phyloP scores from a whole-genome alignment of 495 filamentous ascomycete genomes.

The Evansstolkia leycettana region DNA sequence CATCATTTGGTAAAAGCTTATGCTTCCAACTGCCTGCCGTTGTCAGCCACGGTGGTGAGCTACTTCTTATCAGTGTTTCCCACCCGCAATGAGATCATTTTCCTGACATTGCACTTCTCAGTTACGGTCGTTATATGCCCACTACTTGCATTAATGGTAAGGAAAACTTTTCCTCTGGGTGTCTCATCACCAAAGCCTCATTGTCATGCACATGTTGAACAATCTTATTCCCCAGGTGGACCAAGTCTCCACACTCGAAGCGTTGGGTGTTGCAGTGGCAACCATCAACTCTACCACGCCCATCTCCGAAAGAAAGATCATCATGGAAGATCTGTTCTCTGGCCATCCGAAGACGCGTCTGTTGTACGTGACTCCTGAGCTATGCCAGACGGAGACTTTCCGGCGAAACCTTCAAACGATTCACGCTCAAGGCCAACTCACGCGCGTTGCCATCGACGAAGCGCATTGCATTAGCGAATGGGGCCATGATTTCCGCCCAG shows the following conservation, averaged over 20 bases:
- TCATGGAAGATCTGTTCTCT: constrained; percentile 68
- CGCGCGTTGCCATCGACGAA: constrained; percentile 83
- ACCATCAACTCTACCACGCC: constrained; percentile 78
- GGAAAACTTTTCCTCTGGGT: constrained; percentile 3
- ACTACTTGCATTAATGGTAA: constrained; percentile 79
- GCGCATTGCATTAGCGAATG: constrained; percentile 97
- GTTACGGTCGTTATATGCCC: constrained; percentile 90
- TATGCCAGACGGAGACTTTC: constrained; percentile 68
- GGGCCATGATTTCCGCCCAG: constrained; percentile 94
- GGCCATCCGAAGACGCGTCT: constrained; percentile 77
- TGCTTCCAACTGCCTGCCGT: constrained; percentile 92
- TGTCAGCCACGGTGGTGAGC: constrained; percentile 69
- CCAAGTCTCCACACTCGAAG: constrained; percentile 71
- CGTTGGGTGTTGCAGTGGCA: constrained; percentile 63
- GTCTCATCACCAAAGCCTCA: no score
- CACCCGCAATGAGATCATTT: no score
- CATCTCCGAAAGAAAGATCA: constrained; percentile 45
- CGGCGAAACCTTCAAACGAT: constrained; percentile 60
- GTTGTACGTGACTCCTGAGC: constrained; percentile 88
- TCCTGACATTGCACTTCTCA: constrained; percentile 9
- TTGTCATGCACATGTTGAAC: constrained; percentile 1
- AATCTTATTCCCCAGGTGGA: constrained; percentile 51
- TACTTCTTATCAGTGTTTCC: no score
- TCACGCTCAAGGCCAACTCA: constrained; percentile 70
- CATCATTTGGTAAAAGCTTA: constrained; percentile 87